Evolutionary conservation across 1,139 yeast genomes (phyloP).

Genomic region (Lodderomyces elongisporus): DNA sequence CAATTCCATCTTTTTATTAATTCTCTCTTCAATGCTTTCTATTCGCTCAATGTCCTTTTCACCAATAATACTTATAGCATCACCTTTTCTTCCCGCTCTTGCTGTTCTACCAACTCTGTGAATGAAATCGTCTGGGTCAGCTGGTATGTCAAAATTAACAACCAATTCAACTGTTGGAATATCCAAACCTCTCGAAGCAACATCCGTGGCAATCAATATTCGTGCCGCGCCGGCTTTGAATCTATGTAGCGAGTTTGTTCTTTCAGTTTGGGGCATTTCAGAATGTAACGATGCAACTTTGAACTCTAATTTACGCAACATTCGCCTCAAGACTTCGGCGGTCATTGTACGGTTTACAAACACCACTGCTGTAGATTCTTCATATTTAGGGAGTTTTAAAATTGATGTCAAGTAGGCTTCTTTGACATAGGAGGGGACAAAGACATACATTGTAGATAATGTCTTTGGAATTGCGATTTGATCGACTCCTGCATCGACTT

Average conservation of each 20-base stretch:
- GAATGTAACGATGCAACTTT: slow-evolving; percentile 90
- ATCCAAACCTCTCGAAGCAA: slow-evolving; percentile 96
- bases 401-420: slow-evolving; percentile 80
- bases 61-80: slow-evolving; percentile 61
- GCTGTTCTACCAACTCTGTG: slow-evolving; percentile 99
- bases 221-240: slow-evolving; percentile 94
- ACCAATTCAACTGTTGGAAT: slow-evolving; percentile 90
- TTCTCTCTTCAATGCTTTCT: slow-evolving; percentile 80
- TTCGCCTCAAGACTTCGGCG: slow-evolving; percentile 80
- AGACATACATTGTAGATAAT: slow-evolving; percentile 49
- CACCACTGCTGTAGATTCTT: slow-evolving; percentile 67
- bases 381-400: slow-evolving; percentile 57
- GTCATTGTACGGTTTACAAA: slow-evolving; percentile 89
- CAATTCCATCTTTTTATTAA: slow-evolving; percentile 69
- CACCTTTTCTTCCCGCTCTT: slow-evolving; percentile 84
- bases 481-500: slow-evolving; percentile 69
- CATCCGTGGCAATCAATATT: slow-evolving; percentile 89
- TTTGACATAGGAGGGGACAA: slow-evolving; percentile 78
- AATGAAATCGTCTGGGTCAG: slow-evolving; percentile 93
- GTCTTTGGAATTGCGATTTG: slow-evolving; percentile 77
- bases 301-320: slow-evolving; percentile 66
- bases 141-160: slow-evolving; percentile 87
- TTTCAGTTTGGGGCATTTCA: slow-evolving; percentile 87
- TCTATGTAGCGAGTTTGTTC: slow-evolving; percentile 85
- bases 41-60: slow-evolving; percentile 82